Evolutionary conservation across 306 rosid species (phyloP).

Genomic region (Dryas alaskensis): DNA sequence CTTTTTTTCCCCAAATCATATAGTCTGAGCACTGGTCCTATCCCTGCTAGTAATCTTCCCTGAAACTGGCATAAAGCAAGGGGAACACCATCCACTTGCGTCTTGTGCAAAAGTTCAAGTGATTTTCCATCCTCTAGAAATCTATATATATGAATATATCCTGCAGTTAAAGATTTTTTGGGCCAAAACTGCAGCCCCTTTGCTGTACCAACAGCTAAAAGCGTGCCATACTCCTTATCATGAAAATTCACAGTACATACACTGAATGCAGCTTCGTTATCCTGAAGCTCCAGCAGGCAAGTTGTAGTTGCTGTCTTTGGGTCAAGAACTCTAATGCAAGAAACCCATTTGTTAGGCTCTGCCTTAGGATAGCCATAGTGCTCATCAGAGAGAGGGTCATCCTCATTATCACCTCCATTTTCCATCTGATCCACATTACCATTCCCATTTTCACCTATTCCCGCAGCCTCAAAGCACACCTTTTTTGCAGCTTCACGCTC

Average conservation of each 20-base stretch:
- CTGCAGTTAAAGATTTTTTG: constrained; percentile 59
- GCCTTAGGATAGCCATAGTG: constrained; percentile 95
- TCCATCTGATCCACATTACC: constrained; percentile 82
- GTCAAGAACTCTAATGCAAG: constrained; percentile 96
- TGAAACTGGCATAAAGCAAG: constrained; percentile 90
- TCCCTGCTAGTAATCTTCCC: constrained; percentile 94
- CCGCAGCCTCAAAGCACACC: constrained; percentile 79
- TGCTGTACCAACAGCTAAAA: constrained; percentile 94
- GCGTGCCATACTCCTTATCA: constrained; percentile 91
- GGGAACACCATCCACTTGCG: constrained; percentile 96
- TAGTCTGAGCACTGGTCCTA: constrained; percentile 80
- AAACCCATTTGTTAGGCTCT: constrained; percentile 87
- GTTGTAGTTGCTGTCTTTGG: constrained; percentile 82
- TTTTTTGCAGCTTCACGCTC: constrained; percentile 92
- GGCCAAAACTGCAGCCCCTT: constrained; percentile 92
- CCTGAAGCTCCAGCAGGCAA: constrained; percentile 93
- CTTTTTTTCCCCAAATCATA: constrained; percentile 93
- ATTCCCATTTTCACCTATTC: constrained; percentile 70
- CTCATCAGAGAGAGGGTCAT: constrained; percentile 79
- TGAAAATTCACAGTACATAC: constrained; percentile 89
- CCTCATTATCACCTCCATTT: constrained; percentile 94
- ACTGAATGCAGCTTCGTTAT: constrained; percentile 94
- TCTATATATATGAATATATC: constrained; percentile 88
- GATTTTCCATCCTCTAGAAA: constrained; percentile 89
- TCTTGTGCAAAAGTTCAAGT: constrained; percentile 91